Evolutionary conservation across 176 grass and related monocot species (phyloP), one percentile per base, ranked within the genome.

Genomic region (Musa itinerans): DNA sequence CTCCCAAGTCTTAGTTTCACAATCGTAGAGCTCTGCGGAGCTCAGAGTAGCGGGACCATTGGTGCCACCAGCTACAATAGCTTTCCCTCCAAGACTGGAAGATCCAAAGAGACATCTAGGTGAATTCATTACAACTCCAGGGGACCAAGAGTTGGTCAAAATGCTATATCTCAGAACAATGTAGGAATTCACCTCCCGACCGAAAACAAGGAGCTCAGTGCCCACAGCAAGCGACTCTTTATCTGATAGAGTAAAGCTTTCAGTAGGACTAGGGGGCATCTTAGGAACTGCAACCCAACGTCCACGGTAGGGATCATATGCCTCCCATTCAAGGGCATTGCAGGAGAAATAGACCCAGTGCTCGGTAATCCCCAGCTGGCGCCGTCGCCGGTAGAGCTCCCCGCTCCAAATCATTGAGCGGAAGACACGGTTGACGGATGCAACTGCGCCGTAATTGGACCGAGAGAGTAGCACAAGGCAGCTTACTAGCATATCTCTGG

Each of bases 331-430:
- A 1, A 87, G 84, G n/a, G 91, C 86, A 52, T 89, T 89, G 70
- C 95, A 99, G 0, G 90, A 99, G 84, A 94, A 99, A 65, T 99
- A 99, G 23, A 99, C 79, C 95, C 95, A 99, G 62, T 99, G 82
- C 73, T 99, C 95, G 0, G 88, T 76, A 15, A 94, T 75, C 11
- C 82, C 88, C 20, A 70, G 81, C 73, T 86, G 86, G 65, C 78
- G 82, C 50, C 95, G 83, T n/a, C 89, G 80, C 22, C 80, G 79
- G 80, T 99, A 99, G 80, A 99, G 87, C 86, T 99, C 95, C 54
- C 91, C 90, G 0, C 49, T 75, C 63, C 85, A 84, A 54, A 99
- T 80, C 64, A 99, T 72, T 3, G 86, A 76, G 10, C 81, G 79
- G 86, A 99, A 99, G 83, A 85, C 81, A n/a, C 62, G 54, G 95